These are phyloP conservation scores for Myrica gale DNA, from an alignment of 306 rosid species.

Conservation along the genomic window DNA sequence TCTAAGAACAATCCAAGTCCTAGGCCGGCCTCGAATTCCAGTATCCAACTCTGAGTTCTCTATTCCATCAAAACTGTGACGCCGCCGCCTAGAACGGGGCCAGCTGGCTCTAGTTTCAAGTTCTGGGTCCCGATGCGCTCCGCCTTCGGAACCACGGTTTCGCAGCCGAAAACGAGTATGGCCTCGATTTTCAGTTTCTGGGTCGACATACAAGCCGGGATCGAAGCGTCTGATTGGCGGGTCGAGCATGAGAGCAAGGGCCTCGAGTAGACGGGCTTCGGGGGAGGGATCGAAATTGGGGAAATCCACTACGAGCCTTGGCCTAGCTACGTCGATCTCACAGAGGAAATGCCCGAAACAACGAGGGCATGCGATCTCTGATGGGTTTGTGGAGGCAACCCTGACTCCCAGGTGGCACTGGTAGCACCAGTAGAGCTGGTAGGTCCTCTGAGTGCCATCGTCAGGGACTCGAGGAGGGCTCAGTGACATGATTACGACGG, in stretches of 20 bases:
- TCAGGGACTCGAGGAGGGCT: conserved; percentile 31
- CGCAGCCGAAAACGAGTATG: conserved; percentile 16
- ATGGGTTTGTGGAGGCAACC: conserved; percentile 30
- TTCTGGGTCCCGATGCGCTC: conserved; percentile 8
- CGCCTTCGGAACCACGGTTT: neutral
- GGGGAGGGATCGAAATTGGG: conserved; percentile 54
- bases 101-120: conserved; percentile 1
- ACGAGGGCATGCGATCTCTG: conserved; percentile 59
- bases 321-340: conserved; percentile 47
- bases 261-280: conserved; percentile 69
- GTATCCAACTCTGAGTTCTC: conserved; percentile 25
- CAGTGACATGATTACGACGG: conserved; percentile 42
- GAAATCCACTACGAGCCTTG: conserved; percentile 38
- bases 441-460: conserved; percentile 24
- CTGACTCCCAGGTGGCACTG: conserved; percentile 59
- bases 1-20: conserved; percentile 45
- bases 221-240: conserved; percentile 43
- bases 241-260: conserved; percentile 67
- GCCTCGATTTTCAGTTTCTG: conserved; percentile 10
- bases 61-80: conserved; percentile 34
- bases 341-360: conserved; percentile 66
- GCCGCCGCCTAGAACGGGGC: conserved; percentile 16
- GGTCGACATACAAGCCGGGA: neutral
- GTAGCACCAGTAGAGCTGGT: conserved; percentile 73
- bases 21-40: conserved; percentile 34